phyloP scores from a whole-genome alignment of 2,329 filamentous ascomycete species.

The Aphanocladium album region DNA sequence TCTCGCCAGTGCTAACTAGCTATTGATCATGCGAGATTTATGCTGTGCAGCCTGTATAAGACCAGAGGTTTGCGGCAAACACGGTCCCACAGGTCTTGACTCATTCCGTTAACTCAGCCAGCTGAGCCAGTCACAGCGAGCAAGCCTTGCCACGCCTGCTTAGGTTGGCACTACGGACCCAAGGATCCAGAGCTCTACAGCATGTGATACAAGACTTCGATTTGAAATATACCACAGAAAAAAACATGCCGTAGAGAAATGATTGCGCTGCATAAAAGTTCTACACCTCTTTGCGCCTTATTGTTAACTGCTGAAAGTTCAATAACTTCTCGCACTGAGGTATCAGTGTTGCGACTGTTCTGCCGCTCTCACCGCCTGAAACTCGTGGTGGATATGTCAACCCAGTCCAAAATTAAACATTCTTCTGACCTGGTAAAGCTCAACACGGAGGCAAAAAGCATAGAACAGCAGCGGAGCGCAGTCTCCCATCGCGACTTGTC shows the following conservation, averaged over 20 bases:
- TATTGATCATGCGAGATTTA: not conserved
- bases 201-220: too few species aligned
- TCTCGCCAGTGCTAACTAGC: not conserved
- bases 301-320: too few species aligned
- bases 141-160: not conserved
- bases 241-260: too few species aligned
- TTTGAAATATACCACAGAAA: too few species aligned
- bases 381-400: constrained; percentile 1
- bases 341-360: constrained; percentile 12
- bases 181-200: too few species aligned
- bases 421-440: not conserved
- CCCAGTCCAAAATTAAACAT: not conserved
- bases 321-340: too few species aligned
- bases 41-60: not conserved
- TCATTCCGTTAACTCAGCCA: not conserved
- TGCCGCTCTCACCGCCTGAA: constrained; percentile 29
- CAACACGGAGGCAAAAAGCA: not conserved
- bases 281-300: too few species aligned
- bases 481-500: not conserved
- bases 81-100: not conserved
- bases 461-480: not conserved
- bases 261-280: too few species aligned
- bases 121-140: not conserved
- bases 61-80: not conserved
- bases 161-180: too few species aligned